Base-by-base conservation (phyloP, 108 stramenopile species). In the Cyclotella choctawhatcheeana region DNA sequence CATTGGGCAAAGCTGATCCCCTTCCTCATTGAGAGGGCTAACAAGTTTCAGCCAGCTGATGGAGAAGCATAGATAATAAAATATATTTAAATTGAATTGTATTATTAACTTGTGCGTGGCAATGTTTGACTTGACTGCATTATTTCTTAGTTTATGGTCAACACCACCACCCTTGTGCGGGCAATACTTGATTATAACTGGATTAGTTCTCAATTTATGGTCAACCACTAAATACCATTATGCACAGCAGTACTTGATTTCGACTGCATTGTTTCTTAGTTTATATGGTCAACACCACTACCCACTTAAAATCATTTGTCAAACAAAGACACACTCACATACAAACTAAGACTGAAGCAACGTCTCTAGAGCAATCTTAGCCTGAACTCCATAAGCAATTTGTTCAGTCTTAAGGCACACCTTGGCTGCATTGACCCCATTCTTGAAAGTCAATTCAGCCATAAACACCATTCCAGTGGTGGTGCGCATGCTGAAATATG, bases 401-500 rank as follows among this genome's bases (percentile, higher is more conserved):
- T 84, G 78, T 66, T 92, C 86, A 0, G 93, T 93, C 84, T 93
- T 95, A 63, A 98, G 74, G 68, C 94, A 94, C 64, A 98, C 78
- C 87, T 98, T 98, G 76, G 85, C 88, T 7, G 92, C 95, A 77
- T 88, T 89, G 54, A 96, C 84, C 5, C 96, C 97, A 48, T 86
- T 74, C 80, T 96, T 96, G 86, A 97, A 97, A 45, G 95, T 98
- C 44, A 98, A 85, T 65, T 98, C 97, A 3, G 92, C 86, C 69
- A 97, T 76, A 72, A 95, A 95, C 44, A 79, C 82, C 86, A 86
- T 87, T 7, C 82, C 85, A 16, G 92, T 89, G 20, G 84, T 64
- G 48, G 93, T 96, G 37, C 82, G 75, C 87, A 91, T 89, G 40
- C 81, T 87, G 64, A 94, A 96, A 76, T 98, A 98, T 22, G 90